Evolutionary conservation across 2,329 filamentous ascomycete genomes (phyloP).

Genomic region (Neofusicoccum ribis): DNA sequence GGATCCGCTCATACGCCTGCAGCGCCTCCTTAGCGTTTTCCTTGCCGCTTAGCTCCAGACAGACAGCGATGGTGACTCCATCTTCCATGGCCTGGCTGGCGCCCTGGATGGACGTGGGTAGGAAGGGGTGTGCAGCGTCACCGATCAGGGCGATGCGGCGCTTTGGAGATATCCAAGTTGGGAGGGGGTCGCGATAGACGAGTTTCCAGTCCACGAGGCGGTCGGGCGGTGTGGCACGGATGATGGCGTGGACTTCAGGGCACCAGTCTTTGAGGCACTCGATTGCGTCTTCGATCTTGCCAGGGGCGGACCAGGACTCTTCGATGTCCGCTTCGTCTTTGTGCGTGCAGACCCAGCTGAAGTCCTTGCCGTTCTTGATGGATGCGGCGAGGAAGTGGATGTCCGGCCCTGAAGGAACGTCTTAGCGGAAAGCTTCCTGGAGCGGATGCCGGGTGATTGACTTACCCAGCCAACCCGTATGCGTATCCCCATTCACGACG

Average conservation of each 20-base stretch:
- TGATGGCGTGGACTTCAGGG: constrained; percentile 48
- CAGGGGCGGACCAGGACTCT: constrained; percentile 36
- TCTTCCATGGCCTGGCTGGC: constrained; percentile 56
- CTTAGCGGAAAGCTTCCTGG: background rate
- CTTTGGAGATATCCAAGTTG: constrained; percentile 50
- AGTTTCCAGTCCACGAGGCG: constrained; percentile 55
- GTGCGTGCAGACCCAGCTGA: constrained; percentile 40
- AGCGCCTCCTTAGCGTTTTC: constrained; percentile 26
- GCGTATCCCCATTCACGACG: constrained; percentile 31
- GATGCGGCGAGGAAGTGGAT: constrained; percentile 38
- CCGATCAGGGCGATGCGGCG: constrained; percentile 52
- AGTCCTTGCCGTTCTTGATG: constrained; percentile 36
- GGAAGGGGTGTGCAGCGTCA: constrained; percentile 54
- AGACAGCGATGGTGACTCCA: constrained; percentile 27
- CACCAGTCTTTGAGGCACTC: constrained; percentile 38
- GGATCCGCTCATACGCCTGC: constrained; percentile 27
- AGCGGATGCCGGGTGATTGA: too few relatives aligned
- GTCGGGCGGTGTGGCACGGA: constrained; percentile 42
- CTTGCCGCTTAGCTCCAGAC: constrained; percentile 22
- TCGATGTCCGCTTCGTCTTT: constrained; percentile 34
- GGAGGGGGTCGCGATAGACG: constrained; percentile 53
- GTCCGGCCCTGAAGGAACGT: constrained; percentile 26
- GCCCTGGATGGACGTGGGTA: constrained; percentile 54
- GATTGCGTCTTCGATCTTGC: constrained; percentile 32
- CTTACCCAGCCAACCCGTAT: constrained; percentile 27